These are phyloP conservation scores for Xerocomellus amylosporus DNA, from an alignment of 768 basidiomycete genomes.

Conservation along the genomic window DNA sequence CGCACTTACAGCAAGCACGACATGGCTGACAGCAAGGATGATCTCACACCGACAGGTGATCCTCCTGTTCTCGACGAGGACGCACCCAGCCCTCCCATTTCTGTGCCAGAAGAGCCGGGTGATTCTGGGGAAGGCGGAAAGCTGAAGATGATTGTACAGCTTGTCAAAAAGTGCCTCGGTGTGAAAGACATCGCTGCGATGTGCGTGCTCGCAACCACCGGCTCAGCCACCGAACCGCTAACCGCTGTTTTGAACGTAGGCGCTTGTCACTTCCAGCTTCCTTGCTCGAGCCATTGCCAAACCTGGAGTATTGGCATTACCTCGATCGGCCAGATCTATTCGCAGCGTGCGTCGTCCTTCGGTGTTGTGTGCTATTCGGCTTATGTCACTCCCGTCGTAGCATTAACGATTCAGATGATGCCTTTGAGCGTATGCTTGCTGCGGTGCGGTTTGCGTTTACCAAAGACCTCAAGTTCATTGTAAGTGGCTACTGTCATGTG, in stretches of 20 bases:
- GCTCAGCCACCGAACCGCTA: slow-evolving; percentile 11
- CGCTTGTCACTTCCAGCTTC: slow-evolving; percentile 92
- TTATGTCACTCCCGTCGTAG: slow-evolving; percentile 39
- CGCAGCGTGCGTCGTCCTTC: slow-evolving; percentile 66
- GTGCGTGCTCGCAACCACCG: slow-evolving; percentile 44
- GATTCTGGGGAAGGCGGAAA: slow-evolving; percentile 86
- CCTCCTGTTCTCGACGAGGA: slow-evolving; percentile 43
- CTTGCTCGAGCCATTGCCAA: slow-evolving; percentile 89
- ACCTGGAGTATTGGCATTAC: slow-evolving; percentile 96
- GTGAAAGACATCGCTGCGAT: slow-evolving; percentile 95
- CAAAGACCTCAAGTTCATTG: slow-evolving; percentile 92
- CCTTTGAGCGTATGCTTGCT: slow-evolving; percentile 95
- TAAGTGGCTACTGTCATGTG: slow-evolving; percentile 36
- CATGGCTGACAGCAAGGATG: slow-evolving; percentile 22
- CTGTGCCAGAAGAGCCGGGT: slow-evolving; percentile 67
- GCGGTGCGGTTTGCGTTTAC: slow-evolving; percentile 85
- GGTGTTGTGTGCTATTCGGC: not conserved
- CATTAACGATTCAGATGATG: slow-evolving; percentile 88
- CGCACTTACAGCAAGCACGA: not conserved
- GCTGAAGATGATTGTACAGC: slow-evolving; percentile 89
- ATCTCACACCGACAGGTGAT: slow-evolving; percentile 7
- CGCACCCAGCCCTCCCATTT: slow-evolving; percentile 53
- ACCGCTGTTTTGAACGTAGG: slow-evolving; percentile 42
- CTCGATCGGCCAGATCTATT: slow-evolving; percentile 90
- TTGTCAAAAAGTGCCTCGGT: slow-evolving; percentile 88